phyloP scores from a whole-genome alignment of 371 early-diverging fungal genomes.

The Syncephalastrum racemosum region DNA sequence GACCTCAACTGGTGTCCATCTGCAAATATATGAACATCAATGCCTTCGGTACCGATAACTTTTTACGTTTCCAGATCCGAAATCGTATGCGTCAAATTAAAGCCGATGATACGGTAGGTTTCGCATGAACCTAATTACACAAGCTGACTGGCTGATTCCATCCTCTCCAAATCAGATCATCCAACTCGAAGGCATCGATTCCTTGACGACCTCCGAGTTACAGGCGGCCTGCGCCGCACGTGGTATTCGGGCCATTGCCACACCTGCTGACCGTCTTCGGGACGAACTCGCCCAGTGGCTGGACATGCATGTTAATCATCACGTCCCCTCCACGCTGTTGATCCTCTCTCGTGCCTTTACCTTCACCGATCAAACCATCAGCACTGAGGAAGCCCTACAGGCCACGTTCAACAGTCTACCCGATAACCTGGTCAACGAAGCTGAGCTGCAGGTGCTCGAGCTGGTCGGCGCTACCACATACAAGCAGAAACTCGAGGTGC shows the following conservation, averaged over 20 bases:
- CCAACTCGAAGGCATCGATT: slow-evolving; percentile 82
- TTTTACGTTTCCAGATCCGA: slow-evolving; percentile 86
- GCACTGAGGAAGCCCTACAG: slow-evolving; percentile 79
- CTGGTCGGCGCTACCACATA: slow-evolving; percentile 82
- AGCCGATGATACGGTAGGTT: slow-evolving; percentile 77
- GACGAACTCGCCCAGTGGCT: slow-evolving; percentile 91
- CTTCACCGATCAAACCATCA: slow-evolving; percentile 67
- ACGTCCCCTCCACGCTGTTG: slow-evolving; percentile 88
- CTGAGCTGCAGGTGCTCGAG: slow-evolving; percentile 83
- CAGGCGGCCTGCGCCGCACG: slow-evolving; percentile 86
- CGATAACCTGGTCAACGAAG: slow-evolving; percentile 83
- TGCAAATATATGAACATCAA: slow-evolving; percentile 91
- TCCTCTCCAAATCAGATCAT: slow-evolving; percentile 55
- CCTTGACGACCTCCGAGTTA: slow-evolving; percentile 81
- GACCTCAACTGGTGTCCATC: slow-evolving; percentile 93
- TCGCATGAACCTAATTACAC: background rate
- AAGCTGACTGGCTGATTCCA: no score
- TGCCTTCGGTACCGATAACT: slow-evolving; percentile 94
- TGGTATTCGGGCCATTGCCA: slow-evolving; percentile 88
- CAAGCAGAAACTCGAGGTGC: slow-evolving; percentile 88
- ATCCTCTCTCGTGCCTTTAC: slow-evolving; percentile 89
- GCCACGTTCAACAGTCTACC: slow-evolving; percentile 92
- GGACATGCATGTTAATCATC: slow-evolving; percentile 86
- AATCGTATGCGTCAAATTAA: slow-evolving; percentile 81
- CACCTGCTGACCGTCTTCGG: slow-evolving; percentile 82